A percentile compares a stretch with the other conserved stretches of the same genome.
These are phyloP conservation scores for Gentiana macrophylla DNA, from an alignment of 257 asterid genomes.

Conservation along the genomic window DNA sequence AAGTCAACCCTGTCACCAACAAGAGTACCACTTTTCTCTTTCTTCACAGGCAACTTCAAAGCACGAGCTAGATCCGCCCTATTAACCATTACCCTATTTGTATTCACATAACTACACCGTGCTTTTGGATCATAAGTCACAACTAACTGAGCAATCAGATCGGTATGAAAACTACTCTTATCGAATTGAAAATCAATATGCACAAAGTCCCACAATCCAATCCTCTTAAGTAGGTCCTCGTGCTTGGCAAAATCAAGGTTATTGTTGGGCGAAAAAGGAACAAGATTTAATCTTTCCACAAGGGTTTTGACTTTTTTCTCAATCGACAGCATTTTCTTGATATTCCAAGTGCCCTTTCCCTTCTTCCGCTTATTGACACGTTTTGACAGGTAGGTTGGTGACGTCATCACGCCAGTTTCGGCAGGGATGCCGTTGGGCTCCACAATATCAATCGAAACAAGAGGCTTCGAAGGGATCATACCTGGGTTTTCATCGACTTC, in stretches of 20 bases:
- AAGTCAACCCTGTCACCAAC: slow-evolving; percentile 38
- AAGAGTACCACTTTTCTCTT: slow-evolving; percentile 30
- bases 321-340: slow-evolving; percentile 40
- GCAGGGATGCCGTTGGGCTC: slow-evolving; percentile 9
- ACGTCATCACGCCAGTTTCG: slow-evolving; percentile 12
- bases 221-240: slow-evolving; percentile 49
- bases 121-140: slow-evolving; percentile 42
- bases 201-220: slow-evolving; percentile 83
- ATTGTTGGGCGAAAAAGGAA: slow-evolving; percentile 49
- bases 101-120: slow-evolving; percentile 42
- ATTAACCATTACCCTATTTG: slow-evolving; percentile 30
- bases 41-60: slow-evolving; percentile 48
- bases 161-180: slow-evolving; percentile 36
- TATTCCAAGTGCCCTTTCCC: slow-evolving; percentile 19
- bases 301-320: slow-evolving; percentile 38
- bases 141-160: slow-evolving; percentile 59
- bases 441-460: slow-evolving; percentile 9
- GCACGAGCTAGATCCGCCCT: slow-evolving; percentile 74
- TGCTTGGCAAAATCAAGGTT: slow-evolving; percentile 35
- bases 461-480: slow-evolving; percentile 2
- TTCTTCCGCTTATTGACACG: slow-evolving; percentile 40
- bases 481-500: slow-evolving; percentile 20
- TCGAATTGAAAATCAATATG: slow-evolving; percentile 42
- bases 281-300: slow-evolving; percentile 37
- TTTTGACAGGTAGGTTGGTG: slow-evolving; percentile 9